phyloP scores from a whole-genome alignment of 768 basidiomycete species.

The Termitomyces sp. region DNA sequence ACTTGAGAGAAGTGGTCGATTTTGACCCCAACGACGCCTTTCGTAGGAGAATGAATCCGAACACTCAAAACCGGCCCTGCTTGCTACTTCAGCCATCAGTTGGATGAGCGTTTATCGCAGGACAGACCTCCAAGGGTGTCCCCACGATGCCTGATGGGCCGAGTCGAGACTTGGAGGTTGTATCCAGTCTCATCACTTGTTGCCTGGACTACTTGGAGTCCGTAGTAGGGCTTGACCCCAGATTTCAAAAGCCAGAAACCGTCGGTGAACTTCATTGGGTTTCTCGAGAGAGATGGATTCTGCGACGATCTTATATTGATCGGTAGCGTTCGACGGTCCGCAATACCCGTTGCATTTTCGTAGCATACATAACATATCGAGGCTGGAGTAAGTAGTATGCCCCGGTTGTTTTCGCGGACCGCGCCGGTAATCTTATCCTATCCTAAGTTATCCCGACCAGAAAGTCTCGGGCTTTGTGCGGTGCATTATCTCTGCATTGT shows the following conservation, averaged over 20 bases:
- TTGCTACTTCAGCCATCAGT: slow-evolving; percentile 11
- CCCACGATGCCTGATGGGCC: slow-evolving; percentile 55
- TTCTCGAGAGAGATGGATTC: slow-evolving; percentile 22
- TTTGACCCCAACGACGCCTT: slow-evolving; percentile 51
- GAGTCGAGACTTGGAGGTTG: slow-evolving; percentile 54
- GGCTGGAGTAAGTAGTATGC: no score
- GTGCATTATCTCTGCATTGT: neutral
- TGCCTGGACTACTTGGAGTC: slow-evolving; percentile 53
- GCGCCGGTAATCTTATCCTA: no score
- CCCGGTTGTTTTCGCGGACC: no score
- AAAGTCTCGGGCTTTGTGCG: neutral
- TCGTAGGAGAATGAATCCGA: slow-evolving; percentile 48
- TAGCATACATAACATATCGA: no score
- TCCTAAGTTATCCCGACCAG: no score
- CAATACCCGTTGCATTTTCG: neutral
- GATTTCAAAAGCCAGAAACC: slow-evolving; percentile 65
- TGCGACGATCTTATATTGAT: neutral
- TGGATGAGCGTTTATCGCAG: neutral
- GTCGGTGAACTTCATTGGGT: slow-evolving; percentile 64
- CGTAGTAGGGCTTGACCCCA: slow-evolving; percentile 56
- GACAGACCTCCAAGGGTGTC: slow-evolving; percentile 52
- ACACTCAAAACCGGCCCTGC: slow-evolving; percentile 45
- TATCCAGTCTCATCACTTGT: slow-evolving; percentile 39
- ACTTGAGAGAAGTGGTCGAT: slow-evolving; percentile 46
- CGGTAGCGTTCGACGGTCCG: neutral